Evolutionary conservation across 176 grass and related monocot genomes (phyloP), one percentile per base, ranked within the genome.

Genomic region (Panicum miliaceum): DNA sequence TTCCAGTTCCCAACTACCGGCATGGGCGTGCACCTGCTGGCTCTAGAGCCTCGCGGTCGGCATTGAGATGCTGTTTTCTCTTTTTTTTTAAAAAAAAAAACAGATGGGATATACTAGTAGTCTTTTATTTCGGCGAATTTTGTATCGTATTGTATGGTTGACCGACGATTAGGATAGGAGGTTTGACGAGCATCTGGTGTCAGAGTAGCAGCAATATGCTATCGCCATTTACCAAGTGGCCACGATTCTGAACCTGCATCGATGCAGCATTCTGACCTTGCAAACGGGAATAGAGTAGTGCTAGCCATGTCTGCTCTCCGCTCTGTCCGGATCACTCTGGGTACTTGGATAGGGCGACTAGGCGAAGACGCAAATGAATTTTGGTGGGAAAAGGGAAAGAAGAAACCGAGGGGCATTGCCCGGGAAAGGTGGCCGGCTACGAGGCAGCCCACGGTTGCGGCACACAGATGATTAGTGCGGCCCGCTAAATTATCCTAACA

Each of bases 121-220:
- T 32, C 29, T 32, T 38, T 58, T 16, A 16, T 61, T 27, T 78
- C 0, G 19, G 56, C 26, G 22, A 27, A 73, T 42, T 40, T 46
- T 65, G 47, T 12, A 36, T 47, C 18, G 2, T 78, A 70, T 70
- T 3, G 56, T 47, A 70, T 78, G 74, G 64, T 78, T 85, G 74
- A 85, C 74, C 40, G 14, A 79, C 16, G 76, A 64, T 64, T 47
- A 22, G 8, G 64, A 79, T 64, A 48, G 41, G 41, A 64, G 20
- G 41, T 12, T 32, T 64, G 41, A 79, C 41, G 18, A 64, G 41
- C 41, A 62, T 34, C 16, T 34, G 12, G 5, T 64, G 76, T 47
- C 41, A 64, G 41, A 46, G n/a, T 6, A 45, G 23, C 22, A 29
- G 9, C 5, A 78, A 2, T 32, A 63, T 26, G 42, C 3, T 62